phyloP scores from a whole-genome alignment of 2,329 filamentous ascomycete species.

The Cryphonectria radicalis region DNA sequence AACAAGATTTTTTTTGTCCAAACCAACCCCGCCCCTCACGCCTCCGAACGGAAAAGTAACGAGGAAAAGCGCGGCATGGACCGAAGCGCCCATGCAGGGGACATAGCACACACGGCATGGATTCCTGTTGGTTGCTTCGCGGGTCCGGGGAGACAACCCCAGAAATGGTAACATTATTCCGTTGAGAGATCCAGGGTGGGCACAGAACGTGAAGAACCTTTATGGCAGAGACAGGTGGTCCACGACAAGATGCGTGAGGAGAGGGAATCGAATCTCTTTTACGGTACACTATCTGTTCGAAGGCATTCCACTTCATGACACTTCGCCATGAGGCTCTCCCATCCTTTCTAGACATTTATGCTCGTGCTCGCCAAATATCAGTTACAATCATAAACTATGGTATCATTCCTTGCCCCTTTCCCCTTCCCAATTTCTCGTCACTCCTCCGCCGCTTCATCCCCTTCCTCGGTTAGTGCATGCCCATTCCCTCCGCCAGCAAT shows the following conservation, averaged over 20 bases:
- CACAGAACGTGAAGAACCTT: background rate
- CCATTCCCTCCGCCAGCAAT: slow-evolving; percentile 59
- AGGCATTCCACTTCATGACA: background rate
- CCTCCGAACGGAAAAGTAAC: background rate
- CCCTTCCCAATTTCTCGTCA: slow-evolving; percentile 18
- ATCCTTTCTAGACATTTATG: background rate
- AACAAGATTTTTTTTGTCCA: background rate
- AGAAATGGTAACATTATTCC: background rate
- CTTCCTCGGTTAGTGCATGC: slow-evolving; percentile 11
- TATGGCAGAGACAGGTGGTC: background rate
- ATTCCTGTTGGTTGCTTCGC: slow-evolving; percentile 13
- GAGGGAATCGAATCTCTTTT: background rate
- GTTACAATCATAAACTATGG: background rate
- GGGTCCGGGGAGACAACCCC: background rate
- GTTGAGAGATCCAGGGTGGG: background rate
- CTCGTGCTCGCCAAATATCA: background rate
- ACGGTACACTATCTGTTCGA: background rate
- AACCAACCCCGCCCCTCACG: background rate
- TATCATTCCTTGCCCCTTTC: too few species aligned
- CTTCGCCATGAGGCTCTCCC: background rate
- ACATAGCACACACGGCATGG: slow-evolving; percentile 17
- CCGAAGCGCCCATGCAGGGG: slow-evolving; percentile 14
- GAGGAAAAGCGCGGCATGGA: slow-evolving; percentile 5
- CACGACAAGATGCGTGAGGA: background rate
- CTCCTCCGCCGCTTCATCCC: slow-evolving; percentile 34